Percentiles rank a stretch among this genome's conserved stretches.
These are phyloP conservation scores for Fusarium sp. DNA, from an alignment of 2,329 filamentous ascomycete genomes.

Conservation along the genomic window DNA sequence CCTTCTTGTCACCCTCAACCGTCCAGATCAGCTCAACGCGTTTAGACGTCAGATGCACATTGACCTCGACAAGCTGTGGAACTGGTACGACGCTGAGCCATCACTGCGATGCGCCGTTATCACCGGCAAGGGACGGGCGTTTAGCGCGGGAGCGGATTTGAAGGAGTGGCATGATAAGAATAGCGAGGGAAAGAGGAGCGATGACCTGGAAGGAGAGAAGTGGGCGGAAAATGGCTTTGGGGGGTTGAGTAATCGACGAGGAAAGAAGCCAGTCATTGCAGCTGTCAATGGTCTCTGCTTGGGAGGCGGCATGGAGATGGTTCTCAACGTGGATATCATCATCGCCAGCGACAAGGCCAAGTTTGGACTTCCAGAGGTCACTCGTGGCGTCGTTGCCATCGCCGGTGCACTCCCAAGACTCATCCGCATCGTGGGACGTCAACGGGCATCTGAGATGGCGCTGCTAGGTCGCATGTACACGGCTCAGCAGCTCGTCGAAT, in stretches of 20 bases:
- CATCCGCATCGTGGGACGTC: conserved; percentile 71
- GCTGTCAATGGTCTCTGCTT: conserved; percentile 80
- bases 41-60: conserved; percentile 63
- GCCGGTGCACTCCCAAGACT: conserved; percentile 77
- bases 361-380: conserved; percentile 78
- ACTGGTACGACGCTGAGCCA: conserved; percentile 73
- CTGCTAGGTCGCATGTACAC: conserved; percentile 71
- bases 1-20: conserved; percentile 71
- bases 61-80: conserved; percentile 62
- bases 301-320: conserved; percentile 81
- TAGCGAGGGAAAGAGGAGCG: conserved; percentile 26
- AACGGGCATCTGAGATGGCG: conserved; percentile 78
- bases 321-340: conserved; percentile 77
- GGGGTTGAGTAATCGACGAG: conserved; percentile 72
- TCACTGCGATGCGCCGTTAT: conserved; percentile 71
- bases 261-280: conserved; percentile 79
- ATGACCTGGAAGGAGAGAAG: conserved; percentile 54
- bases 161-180: conserved; percentile 70
- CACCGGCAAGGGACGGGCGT: conserved; percentile 72
- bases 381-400: conserved; percentile 75
- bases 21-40: conserved; percentile 69
- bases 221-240: conserved; percentile 63
- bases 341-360: conserved; percentile 66
- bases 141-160: conserved; percentile 76
- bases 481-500: conserved; percentile 70